A percentile compares a stretch with the other conserved stretches of the same genome.
phyloP scores from a whole-genome alignment of 2,329 filamentous ascomycete genomes.

The Penicillium sp. region DNA sequence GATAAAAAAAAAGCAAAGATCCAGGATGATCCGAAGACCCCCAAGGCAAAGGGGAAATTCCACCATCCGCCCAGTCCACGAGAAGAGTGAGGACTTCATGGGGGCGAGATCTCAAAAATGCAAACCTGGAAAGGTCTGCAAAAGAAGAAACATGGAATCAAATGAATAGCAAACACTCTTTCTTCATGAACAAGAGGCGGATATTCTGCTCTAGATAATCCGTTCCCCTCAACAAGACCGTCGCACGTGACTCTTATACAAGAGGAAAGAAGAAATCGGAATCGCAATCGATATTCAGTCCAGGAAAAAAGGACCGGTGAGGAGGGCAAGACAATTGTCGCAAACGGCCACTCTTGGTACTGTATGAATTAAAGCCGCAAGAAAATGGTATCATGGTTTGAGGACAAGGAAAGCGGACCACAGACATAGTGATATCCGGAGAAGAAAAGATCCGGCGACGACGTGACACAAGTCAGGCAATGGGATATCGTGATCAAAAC shows the following conservation, averaged over 20 bases:
- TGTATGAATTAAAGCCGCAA: constrained; percentile 35
- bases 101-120: constrained; percentile 15
- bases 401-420: constrained; percentile 26
- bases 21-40: neutral
- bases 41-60: constrained; percentile 8
- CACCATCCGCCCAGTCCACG: constrained; percentile 18
- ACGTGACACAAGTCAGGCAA: constrained; percentile 36
- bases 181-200: constrained; percentile 6
- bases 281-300: constrained; percentile 21
- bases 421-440: constrained; percentile 1
- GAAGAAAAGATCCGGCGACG: constrained; percentile 34
- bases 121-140: constrained; percentile 23
- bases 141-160: constrained; percentile 20
- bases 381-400: constrained; percentile 42
- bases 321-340: constrained; percentile 21
- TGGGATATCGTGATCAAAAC: constrained; percentile 42
- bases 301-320: neutral
- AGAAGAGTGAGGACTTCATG: constrained; percentile 9
- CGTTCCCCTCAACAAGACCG: constrained; percentile 16
- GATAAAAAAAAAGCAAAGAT: neutral
- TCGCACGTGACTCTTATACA: constrained; percentile 30
- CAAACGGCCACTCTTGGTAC: constrained; percentile 36
- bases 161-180: constrained; percentile 1
- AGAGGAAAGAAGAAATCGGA: constrained; percentile 20
- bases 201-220: constrained; percentile 1